These are phyloP conservation scores for Coemansia sp. DNA, from an alignment of 192 early-diverging fungal species.

Conservation along the genomic window DNA sequence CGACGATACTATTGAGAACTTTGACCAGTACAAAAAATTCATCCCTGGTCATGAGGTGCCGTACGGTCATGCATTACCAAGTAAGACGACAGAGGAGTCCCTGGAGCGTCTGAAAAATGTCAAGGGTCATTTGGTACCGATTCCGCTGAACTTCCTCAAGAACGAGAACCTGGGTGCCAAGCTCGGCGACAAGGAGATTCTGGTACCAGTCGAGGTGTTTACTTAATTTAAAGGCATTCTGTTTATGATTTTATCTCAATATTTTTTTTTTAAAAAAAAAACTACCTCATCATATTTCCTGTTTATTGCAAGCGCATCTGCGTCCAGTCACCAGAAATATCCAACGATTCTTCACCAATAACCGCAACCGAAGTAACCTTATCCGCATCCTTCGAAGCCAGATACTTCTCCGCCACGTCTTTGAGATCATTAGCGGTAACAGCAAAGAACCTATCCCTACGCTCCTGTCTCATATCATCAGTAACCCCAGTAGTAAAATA, in stretches of 20 bases:
- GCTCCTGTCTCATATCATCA: constrained; percentile 83
- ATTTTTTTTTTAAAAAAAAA: not conserved
- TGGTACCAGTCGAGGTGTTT: constrained; percentile 55
- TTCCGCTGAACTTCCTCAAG: constrained; percentile 54
- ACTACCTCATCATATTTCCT: not conserved
- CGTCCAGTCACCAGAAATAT: constrained; percentile 42
- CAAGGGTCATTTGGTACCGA: constrained; percentile 49
- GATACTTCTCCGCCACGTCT: constrained; percentile 68
- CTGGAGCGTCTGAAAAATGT: constrained; percentile 42
- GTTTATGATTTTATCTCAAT: not conserved
- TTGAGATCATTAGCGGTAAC: constrained; percentile 70
- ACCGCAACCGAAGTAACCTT: constrained; percentile 33
- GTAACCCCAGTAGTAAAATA: constrained; percentile 75
- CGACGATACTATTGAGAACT: constrained; percentile 72
- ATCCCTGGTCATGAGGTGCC: constrained; percentile 48
- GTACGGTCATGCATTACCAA: constrained; percentile 42
- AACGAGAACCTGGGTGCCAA: constrained; percentile 54
- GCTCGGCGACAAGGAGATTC: constrained; percentile 48
- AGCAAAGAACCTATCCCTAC: constrained; percentile 73
- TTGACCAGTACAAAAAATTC: constrained; percentile 57
- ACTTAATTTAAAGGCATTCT: constrained; percentile 7
- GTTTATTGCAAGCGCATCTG: constrained; percentile 20
- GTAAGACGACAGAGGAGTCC: constrained; percentile 17
- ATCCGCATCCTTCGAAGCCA: constrained; percentile 24
- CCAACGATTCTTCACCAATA: constrained; percentile 46